Base-by-base conservation (phyloP, 768 basidiomycete genomes). In the Tylopilus felleus region DNA sequence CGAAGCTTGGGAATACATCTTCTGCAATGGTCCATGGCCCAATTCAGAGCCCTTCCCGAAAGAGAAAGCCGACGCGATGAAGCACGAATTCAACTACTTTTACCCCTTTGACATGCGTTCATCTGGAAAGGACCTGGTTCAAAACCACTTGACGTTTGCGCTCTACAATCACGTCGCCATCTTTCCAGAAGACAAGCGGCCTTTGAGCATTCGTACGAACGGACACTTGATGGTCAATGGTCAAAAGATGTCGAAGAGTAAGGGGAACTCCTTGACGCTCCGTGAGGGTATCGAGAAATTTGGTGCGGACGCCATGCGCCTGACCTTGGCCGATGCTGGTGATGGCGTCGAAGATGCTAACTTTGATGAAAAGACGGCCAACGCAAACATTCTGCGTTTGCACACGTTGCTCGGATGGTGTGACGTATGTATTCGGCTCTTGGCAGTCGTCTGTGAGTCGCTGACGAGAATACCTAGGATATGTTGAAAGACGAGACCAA, bases 321-420 rank as follows among this genome's bases (percentile, higher is more conserved):
- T 99, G 75, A 81, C 85, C 19, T 78, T 99, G 71, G 97, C 97
- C 23, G 96, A 98, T 75, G 93, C 94, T 25, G 97, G 97, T 14
- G 97, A 99, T 69, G 93, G 94, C 47, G 81, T 98, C 61, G 95
- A 97, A 71, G 97, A 99, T 72, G 96, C 96, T 42, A 99, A 99
- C 77, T 99, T 98, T 64, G 97, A 99, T 67, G 96, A 98, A 79
- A 90, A 93, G 76, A 90, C 88, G 6, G 97, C 97, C 17, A 99
- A 98, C 68, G 94, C 97, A 12, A 93, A 92, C 57, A 98, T 99
- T 66, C 71, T 98, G 67, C 82, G 97, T 48, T 76, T 99, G 57
- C 88, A 95, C 68, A 98, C 96, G 0, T 74, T 97, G 64, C 76
- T 94, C 59, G 80, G 78, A 5, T 99, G 96, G 95, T 94, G 92